Percentiles rank a stretch among this genome's conserved stretches.
Evolutionary conservation across 805 yeast species (phyloP).

Genomic region (Brettanomyces sp.): DNA sequence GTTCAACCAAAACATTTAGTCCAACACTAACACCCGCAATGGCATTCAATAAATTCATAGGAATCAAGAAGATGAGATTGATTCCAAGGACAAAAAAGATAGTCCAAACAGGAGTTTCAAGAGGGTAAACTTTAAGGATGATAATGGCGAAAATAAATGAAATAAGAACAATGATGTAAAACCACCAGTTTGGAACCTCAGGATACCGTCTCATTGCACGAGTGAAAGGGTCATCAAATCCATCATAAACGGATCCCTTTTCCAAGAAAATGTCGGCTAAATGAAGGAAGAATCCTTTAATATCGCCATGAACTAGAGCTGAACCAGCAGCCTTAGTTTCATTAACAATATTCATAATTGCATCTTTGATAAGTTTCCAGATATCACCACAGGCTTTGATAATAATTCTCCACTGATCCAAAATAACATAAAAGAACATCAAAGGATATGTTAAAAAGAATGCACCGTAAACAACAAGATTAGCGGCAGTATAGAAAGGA

Average conservation of each 20-base stretch:
- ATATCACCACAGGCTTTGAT: constrained; percentile 3
- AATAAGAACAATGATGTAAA: constrained; percentile 32
- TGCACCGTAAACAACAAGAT: constrained; percentile 51
- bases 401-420: constrained; percentile 52
- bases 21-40: constrained; percentile 53
- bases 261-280: not conserved
- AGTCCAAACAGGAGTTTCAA: constrained; percentile 58
- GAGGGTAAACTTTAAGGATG: constrained; percentile 31
- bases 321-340: not conserved
- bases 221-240: constrained; percentile 12
- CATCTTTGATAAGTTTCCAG: constrained; percentile 5
- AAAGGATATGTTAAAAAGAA: constrained; percentile 58
- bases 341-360: not conserved
- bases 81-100: constrained; percentile 48
- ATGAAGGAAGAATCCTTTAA: not conserved
- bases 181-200: constrained; percentile 77
- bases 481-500: constrained; percentile 48
- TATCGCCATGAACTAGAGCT: not conserved
- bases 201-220: constrained; percentile 49
- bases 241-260: constrained; percentile 21
- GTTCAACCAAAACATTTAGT: constrained; percentile 52
- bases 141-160: constrained; percentile 35
- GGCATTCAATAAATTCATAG: constrained; percentile 53
- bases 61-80: constrained; percentile 47
- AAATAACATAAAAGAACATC: constrained; percentile 45